These are phyloP conservation scores for Microstroma glucosiphilum DNA, from an alignment of 1,284 basidiomycete species.

Conservation along the genomic window DNA sequence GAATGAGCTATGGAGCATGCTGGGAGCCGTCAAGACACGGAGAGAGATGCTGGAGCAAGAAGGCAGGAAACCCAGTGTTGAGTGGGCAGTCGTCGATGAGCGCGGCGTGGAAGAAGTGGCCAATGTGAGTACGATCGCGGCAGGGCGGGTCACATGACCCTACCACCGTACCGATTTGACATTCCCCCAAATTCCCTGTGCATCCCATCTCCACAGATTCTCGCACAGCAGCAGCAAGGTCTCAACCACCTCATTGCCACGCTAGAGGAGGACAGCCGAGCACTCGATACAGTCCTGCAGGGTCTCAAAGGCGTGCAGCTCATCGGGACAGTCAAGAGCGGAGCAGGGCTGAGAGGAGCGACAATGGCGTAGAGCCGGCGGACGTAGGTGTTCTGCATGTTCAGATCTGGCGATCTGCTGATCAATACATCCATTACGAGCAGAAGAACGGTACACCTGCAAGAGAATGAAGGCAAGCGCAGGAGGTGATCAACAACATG, in stretches of 20 bases:
- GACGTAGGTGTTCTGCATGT: neutral
- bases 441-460: no score
- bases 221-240: conserved; percentile 42
- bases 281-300: conserved; percentile 36
- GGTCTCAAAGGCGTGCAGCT: conserved; percentile 17
- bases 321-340: neutral
- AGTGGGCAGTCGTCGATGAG: conserved; percentile 48
- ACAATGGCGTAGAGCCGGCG: neutral
- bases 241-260: conserved; percentile 42
- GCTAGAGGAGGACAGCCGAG: conserved; percentile 33
- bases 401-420: no score
- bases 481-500: no score
- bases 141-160: no score
- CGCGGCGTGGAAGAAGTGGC: conserved; percentile 37
- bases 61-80: conserved; percentile 23
- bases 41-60: conserved; percentile 30
- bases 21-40: conserved; percentile 41
- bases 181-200: no score
- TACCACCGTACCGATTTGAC: no score
- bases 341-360: no score
- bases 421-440: no score
- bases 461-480: no score
- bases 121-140: no score
- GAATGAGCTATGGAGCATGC: conserved; percentile 47
- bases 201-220: conserved; percentile 17